Conservation (phyloP, 2,329 filamentous ascomycete species). For the Plectosphaerella cucumerina region DNA sequence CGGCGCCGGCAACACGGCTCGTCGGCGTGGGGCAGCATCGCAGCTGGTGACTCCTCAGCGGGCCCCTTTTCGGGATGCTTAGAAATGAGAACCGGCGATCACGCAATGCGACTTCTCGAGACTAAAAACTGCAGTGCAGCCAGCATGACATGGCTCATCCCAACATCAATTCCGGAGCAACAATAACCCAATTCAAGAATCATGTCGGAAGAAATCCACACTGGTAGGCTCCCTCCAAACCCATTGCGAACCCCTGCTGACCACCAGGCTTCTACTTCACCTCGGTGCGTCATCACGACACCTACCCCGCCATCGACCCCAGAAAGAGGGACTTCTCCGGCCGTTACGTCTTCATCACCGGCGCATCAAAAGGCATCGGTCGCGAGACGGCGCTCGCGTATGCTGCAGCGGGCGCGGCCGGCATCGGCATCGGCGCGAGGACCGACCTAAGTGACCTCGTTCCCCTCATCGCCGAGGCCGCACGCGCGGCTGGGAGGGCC, state of each 20-base stretch:
- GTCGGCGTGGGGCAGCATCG: too few relatives aligned
- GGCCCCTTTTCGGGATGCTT: too few relatives aligned
- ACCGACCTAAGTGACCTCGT: conserved; percentile 34
- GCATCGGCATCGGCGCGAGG: conserved; percentile 50
- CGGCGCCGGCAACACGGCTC: too few relatives aligned
- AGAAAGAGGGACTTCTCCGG: conserved; percentile 28
- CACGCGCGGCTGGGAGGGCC: conserved; percentile 20
- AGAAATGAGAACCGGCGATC: too few relatives aligned
- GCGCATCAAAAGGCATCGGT: conserved; percentile 52
- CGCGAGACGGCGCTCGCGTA: conserved; percentile 49
- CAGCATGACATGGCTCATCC: too few relatives aligned
- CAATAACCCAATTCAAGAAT: neutral
- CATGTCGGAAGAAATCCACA: neutral
- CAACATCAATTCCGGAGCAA: too few relatives aligned
- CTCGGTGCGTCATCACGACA: conserved; percentile 34
- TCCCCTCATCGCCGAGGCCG: conserved; percentile 28
- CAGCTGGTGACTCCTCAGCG: too few relatives aligned
- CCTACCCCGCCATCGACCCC: conserved; percentile 48
- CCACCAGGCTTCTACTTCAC: neutral
- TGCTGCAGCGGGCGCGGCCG: conserved; percentile 46
- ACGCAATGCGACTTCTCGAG: too few relatives aligned
- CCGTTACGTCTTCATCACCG: conserved; percentile 45
- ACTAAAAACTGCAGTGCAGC: too few relatives aligned
- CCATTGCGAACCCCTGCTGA: neutral
- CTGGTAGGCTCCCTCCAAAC: neutral